Evolutionary conservation across 1,284 basidiomycete genomes (phyloP), one percentile per base, ranked within the genome.

Genomic region (Puccinia sorghi): DNA sequence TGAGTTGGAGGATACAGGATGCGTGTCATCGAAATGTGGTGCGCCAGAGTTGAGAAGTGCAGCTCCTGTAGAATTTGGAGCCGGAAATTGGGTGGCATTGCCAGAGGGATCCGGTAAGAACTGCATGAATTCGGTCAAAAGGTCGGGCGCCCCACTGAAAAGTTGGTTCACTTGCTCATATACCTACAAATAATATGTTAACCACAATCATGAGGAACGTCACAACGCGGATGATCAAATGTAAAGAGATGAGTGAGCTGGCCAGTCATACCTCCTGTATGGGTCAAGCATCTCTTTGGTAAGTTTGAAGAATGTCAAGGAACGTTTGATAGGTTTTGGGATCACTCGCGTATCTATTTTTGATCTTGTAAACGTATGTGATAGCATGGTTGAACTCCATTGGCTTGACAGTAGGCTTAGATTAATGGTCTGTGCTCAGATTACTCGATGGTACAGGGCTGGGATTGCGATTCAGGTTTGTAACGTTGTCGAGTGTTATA

Each of bases 311-410:
- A 76, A 99, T 96, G 86, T 99, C 96, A 82, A 99, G 87, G 86
- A 99, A 99, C 83, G 94, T 91, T 86, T 98, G 98, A 88, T 99
- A 99, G 61, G 92, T 96, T 82, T 96, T 93, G 27, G 92, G 90
- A 81, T 97, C 94, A 81, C 92, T 90, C n/a, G 90, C 87, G 86
- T 92, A 99, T 69, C 95, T 90, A 63, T 91, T 90, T 87, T 99
- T 99, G 87, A 99, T 99, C 88, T 95, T 96, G 88, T 98, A 98
- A 82, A 99, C 90, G 84, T 96, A 99, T 83, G 93, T 91, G 82
- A 99, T 98, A 27, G 97, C 97, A 84, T 96, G 94, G 85, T 97
- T 94, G 87, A 99, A 98, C 84, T 98, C 94, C 81, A 88, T 85
- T 43, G 87, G 86, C 46, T 79, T 79, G 22, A 79, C 61, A 13